phyloP scores from a whole-genome alignment of 108 stramenopile species.

The Skeletonema costatum region DNA sequence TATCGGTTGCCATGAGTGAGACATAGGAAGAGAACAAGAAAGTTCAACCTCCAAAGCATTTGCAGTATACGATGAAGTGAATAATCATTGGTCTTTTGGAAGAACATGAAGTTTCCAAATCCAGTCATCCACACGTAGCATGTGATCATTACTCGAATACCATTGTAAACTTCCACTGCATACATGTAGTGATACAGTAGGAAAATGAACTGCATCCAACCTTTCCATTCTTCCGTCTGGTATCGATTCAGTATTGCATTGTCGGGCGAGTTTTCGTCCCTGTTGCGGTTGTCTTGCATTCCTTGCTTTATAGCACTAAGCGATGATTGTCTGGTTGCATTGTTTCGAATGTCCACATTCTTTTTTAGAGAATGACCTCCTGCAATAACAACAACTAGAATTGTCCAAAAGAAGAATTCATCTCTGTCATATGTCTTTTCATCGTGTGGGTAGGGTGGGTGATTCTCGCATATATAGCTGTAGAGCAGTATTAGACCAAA shows the following conservation, averaged over 20 bases:
- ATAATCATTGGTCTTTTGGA: conserved; percentile 93
- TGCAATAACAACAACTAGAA: conserved; percentile 64
- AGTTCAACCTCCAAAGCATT: conserved; percentile 98
- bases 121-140: conserved; percentile 99
- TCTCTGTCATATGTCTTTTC: conserved; percentile 86
- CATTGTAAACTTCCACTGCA: conserved; percentile 94
- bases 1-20: conserved; percentile 92
- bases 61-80: conserved; percentile 89
- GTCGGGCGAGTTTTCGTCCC: conserved; percentile 40
- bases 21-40: conserved; percentile 92
- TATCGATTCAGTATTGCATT: conserved; percentile 92
- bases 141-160: conserved; percentile 96
- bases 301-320: background rate
- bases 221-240: conserved; percentile 99
- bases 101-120: conserved; percentile 97
- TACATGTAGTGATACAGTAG: conserved; percentile 97
- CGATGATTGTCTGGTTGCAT: background rate
- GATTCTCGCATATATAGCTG: conserved; percentile 84
- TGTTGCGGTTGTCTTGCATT: background rate
- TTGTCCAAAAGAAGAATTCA: conserved; percentile 75
- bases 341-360: conserved; percentile 29
- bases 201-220: conserved; percentile 98
- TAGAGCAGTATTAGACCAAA: conserved; percentile 82
- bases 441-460: conserved; percentile 81
- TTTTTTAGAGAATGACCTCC: conserved; percentile 49